Evolutionary conservation across 306 rosid species (phyloP).

Genomic region (Lupinus albus): DNA sequence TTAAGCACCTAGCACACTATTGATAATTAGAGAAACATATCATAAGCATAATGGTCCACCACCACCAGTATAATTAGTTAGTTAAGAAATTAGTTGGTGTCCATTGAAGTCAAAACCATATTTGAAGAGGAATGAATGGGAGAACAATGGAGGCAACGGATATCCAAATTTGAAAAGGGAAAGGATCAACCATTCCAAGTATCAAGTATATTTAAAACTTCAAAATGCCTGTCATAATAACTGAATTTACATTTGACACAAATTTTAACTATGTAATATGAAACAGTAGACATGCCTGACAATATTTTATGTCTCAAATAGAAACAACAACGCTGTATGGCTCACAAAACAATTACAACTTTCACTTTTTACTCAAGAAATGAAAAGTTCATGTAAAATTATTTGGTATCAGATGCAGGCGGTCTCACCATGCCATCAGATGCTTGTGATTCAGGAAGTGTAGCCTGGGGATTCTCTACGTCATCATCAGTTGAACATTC

Average conservation of each 20-base stretch:
- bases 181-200: not conserved
- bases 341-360: not conserved
- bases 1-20: too few relatives aligned
- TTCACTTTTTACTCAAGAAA: slow-evolving; percentile 9
- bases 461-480: slow-evolving; percentile 57
- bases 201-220: not conserved
- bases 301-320: not conserved
- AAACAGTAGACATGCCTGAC: not conserved
- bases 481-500: slow-evolving; percentile 79
- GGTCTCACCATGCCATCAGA: slow-evolving; percentile 67
- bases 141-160: not conserved
- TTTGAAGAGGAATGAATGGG: not conserved
- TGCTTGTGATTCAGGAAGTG: slow-evolving; percentile 55
- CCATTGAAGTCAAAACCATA: not conserved
- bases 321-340: not conserved
- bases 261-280: not conserved
- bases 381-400: slow-evolving; percentile 1
- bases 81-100: not conserved
- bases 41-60: not conserved
- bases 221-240: too few relatives aligned
- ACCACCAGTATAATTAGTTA: not conserved
- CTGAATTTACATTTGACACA: too few relatives aligned
- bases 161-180: too few relatives aligned
- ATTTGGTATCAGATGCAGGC: not conserved
- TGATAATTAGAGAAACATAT: not conserved